Evolutionary conservation across 129 eudicot species (phyloP), one percentile per base, ranked within the genome.

Genomic region (Artemisia argyi): DNA sequence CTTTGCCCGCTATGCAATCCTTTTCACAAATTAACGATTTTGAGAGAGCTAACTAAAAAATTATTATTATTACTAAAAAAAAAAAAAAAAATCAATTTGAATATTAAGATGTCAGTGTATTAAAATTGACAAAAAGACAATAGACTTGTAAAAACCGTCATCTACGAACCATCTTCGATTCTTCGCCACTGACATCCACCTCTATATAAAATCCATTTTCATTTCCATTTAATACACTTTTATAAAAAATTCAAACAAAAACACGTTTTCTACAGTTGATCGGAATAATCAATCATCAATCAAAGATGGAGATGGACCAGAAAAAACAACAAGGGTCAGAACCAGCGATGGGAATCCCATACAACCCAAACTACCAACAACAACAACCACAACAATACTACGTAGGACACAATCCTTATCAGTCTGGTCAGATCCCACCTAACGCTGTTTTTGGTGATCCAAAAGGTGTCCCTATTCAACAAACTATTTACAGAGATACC

Each of bases 391-490:
- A 78, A 15, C 83, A 77, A n/a, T 88, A 66, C 66, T 72, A 91
- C 78, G 87, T 78, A 58, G 89, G 71, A 5, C 50, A 66, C 2
- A 87, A 87, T 55, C 87, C 88, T 0, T 78, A 87, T 28, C 96
- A 85, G 64, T 67, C 86, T 42, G 89, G 97, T 6, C 46, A 53
- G 53, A 69, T 90, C 61, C 97, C 97, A 0, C 84, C 96, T 1
- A 86, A 90, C 83, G 99, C 97, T 75, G 64, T 94, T 69, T 15
- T 82, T 53, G 87, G 88, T 12, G 97, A 94, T 74, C 99, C 99
- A 9, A 94, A 94, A 74, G 99, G 99, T 5, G 62, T 83, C 8
- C 99, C 97, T 7, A 71, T 94, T 79, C 96, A 85, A 2, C 97
- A 94, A 81, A 94, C 99, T 0, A 79, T 94, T 42, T 94, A 82